Percentiles rank a stretch among this genome's conserved stretches.
These are phyloP conservation scores for Brassica hybrid DNA, from an alignment of 441 rosid genomes.

Conservation along the genomic window DNA sequence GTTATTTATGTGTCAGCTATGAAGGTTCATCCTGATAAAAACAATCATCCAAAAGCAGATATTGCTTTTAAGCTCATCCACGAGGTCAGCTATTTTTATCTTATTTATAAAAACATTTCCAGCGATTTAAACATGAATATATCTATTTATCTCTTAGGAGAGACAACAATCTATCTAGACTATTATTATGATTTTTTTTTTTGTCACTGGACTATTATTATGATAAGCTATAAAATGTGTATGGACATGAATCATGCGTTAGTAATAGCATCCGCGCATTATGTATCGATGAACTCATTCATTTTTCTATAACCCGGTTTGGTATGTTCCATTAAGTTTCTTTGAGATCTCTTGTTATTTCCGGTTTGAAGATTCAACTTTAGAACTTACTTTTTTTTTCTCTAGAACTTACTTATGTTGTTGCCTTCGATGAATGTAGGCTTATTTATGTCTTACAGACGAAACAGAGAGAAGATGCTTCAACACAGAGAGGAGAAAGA, in stretches of 20 bases:
- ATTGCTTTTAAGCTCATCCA: slow-evolving; percentile 88
- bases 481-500: slow-evolving; percentile 58
- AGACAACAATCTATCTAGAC: too few relatives aligned
- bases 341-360: slow-evolving; percentile 4
- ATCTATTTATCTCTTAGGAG: not conserved
- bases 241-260: slow-evolving; percentile 29
- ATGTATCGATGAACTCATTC: slow-evolving; percentile 19
- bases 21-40: slow-evolving; percentile 96
- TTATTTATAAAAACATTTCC: not conserved
- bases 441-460: slow-evolving; percentile 70
- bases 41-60: slow-evolving; percentile 83
- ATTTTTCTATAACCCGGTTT: slow-evolving; percentile 22
- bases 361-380: slow-evolving; percentile 6
- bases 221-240: not conserved
- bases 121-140: slow-evolving; percentile 15
- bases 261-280: slow-evolving; percentile 6
- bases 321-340: not conserved
- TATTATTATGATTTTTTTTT: not conserved
- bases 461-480: slow-evolving; percentile 58
- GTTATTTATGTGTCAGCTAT: slow-evolving; percentile 56
- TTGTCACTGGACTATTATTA: not conserved
- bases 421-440: slow-evolving; percentile 52
- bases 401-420: not conserved
- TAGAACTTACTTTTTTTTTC: not conserved
- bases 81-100: slow-evolving; percentile 60